phyloP scores from a whole-genome alignment of 192 early-diverging fungal species.

The Entomortierella beljakovae region DNA sequence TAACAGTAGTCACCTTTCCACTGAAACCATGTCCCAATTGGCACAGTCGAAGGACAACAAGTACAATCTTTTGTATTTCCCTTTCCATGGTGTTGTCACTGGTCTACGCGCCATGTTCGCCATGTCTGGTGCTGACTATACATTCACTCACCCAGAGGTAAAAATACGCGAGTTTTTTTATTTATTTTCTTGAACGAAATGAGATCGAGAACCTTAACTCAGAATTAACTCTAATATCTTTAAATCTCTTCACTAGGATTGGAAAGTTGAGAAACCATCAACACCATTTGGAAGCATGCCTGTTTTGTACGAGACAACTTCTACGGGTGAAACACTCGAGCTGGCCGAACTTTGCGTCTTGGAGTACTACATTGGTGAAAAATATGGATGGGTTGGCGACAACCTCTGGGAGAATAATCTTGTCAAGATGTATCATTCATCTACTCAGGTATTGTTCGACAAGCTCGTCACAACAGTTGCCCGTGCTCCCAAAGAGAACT shows the following conservation, averaged over 20 bases:
- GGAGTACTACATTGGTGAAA: constrained; percentile 58
- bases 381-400: constrained; percentile 39
- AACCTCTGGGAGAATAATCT: constrained; percentile 50
- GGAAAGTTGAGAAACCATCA: constrained; percentile 49
- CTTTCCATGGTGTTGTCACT: constrained; percentile 32
- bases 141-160: constrained; percentile 31
- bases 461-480: constrained; percentile 21
- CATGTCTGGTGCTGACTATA: constrained; percentile 26
- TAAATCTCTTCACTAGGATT: constrained; percentile 28
- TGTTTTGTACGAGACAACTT: constrained; percentile 51
- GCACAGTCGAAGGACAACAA: constrained; percentile 24
- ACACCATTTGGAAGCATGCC: constrained; percentile 61
- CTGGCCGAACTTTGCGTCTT: constrained; percentile 58
- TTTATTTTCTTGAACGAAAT: too few relatives aligned
- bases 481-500: constrained; percentile 31
- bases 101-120: constrained; percentile 38
- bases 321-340: constrained; percentile 40
- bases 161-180: not conserved
- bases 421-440: constrained; percentile 27
- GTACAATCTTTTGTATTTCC: constrained; percentile 28
- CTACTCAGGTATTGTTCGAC: constrained; percentile 45
- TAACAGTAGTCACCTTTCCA: constrained; percentile 31
- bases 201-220: too few relatives aligned
- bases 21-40: constrained; percentile 22
- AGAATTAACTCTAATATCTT: not conserved